Percentiles rank a stretch among this genome's conserved stretches.
These are phyloP conservation scores for Neohortaea acidophila DNA, from an alignment of 495 filamentous ascomycete genomes.

Conservation along the genomic window DNA sequence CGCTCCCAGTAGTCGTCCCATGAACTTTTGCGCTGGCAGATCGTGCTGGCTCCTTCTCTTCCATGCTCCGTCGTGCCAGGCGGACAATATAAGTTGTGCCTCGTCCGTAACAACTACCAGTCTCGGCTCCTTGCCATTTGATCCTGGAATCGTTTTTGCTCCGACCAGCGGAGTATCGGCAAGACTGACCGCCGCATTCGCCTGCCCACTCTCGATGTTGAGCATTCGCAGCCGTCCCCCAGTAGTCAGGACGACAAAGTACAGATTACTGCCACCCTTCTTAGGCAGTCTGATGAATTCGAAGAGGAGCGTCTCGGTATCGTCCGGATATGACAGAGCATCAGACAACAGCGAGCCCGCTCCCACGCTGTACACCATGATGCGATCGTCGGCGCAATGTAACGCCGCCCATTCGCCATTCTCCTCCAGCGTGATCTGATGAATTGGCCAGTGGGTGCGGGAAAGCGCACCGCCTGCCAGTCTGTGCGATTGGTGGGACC, in stretches of 20 bases:
- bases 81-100: background rate
- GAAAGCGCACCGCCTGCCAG: conserved; percentile 26
- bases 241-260: conserved; percentile 8
- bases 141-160: too few relatives aligned
- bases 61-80: background rate
- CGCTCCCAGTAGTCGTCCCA: conserved; percentile 2
- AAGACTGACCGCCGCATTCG: background rate
- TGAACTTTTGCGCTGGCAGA: background rate
- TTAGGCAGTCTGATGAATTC: conserved; percentile 4
- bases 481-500: conserved; percentile 15
- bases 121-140: too few relatives aligned
- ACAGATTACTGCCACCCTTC: background rate
- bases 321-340: conserved; percentile 7
- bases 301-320: conserved; percentile 12
- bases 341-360: conserved; percentile 15
- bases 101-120: conserved; percentile 6
- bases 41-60: background rate
- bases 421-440: conserved; percentile 43
- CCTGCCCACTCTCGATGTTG: background rate
- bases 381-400: conserved; percentile 37
- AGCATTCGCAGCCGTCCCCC: conserved; percentile 6
- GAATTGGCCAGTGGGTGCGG: conserved; percentile 35
- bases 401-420: conserved; percentile 46
- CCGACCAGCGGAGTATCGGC: conserved; percentile 7
- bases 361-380: conserved; percentile 33